Evolutionary conservation across 495 filamentous ascomycete genomes (phyloP), one percentile per base, ranked within the genome.

Genomic region (Penicillium subrubescens): DNA sequence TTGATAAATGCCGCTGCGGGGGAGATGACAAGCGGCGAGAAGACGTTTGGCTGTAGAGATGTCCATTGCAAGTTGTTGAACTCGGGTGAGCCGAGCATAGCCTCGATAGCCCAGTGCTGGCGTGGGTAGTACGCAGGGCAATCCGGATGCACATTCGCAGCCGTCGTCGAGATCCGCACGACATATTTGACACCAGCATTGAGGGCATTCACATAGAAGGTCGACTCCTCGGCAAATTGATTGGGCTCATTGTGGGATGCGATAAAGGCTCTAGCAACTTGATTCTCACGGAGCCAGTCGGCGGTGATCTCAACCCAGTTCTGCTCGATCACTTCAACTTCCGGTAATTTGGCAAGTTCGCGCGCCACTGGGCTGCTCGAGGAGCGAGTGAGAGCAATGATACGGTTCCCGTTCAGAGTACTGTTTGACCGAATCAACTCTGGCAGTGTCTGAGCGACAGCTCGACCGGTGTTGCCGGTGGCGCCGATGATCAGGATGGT

Each of bases 131-230:
- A 82, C 8, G 73, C 72, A 14, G 25, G 25, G 41, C 48, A 73
- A 61, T 81, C 75, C 6, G 81, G 79, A 29, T 67, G 69, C 8
- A 82, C 81, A 43, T 79, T 80, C 3, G 79, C 72, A 7, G 77
- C 78, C 0, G 72, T 77, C 0, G 80, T 83, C 2, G 80, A 83
- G 61, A 82, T 83, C 19, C 80, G 77, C 39, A 83, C 79, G 10
- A 82, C 76, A 65, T 83, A 83, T 53, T 80, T 63, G n/a, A 83
- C 77, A 21, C 76, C 74, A 1, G 81, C 81, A 2, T 69, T 59
- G 31, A 81, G 78, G 27, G 78, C 78, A 2, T 64, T 65, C 12
- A 78, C 0, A 52, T 77, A 68, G 57, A 83, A 81, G 0, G 64
- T 65, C 0, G 78, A 74, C 62, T 83, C 81, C n/a, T 81, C 78